These are phyloP conservation scores for Annulohypoxylon moriforme DNA, from an alignment of 495 filamentous ascomycete genomes.

Conservation along the genomic window DNA sequence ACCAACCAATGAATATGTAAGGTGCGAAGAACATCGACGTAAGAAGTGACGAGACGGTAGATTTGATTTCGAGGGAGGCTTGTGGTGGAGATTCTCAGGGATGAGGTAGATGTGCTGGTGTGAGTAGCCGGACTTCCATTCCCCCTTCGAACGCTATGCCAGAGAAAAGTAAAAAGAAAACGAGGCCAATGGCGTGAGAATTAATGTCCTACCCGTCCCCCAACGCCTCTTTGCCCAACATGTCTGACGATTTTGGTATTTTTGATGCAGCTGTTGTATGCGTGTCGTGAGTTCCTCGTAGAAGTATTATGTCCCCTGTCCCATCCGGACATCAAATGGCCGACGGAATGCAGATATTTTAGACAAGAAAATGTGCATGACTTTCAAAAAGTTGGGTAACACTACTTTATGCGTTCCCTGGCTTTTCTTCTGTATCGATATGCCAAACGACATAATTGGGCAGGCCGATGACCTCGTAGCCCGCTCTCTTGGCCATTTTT, in stretches of 20 bases:
- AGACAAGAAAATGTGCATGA: constrained; percentile 34
- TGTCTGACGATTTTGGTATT: constrained; percentile 42
- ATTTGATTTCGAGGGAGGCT: neutral
- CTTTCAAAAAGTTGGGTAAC: constrained; percentile 10
- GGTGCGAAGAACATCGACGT: constrained; percentile 20
- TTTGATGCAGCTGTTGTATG: constrained; percentile 46
- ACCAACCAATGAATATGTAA: constrained; percentile 24
- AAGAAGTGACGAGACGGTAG: neutral
- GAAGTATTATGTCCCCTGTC: constrained; percentile 51
- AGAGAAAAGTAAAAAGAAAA: constrained; percentile 36
- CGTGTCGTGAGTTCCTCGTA: constrained; percentile 53
- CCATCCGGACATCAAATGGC: constrained; percentile 45
- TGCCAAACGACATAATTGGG: constrained; percentile 99
- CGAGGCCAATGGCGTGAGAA: constrained; percentile 25
- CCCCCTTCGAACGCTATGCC: constrained; percentile 38
- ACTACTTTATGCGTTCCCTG: constrained; percentile 71
- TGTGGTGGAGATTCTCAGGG: constrained; percentile 13
- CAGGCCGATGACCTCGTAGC: constrained; percentile 89
- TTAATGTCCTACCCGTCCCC: constrained; percentile 41
- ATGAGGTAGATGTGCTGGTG: constrained; percentile 19
- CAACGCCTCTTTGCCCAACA: constrained; percentile 45
- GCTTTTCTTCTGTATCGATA: constrained; percentile 98
- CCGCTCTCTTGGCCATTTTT: constrained; percentile 97
- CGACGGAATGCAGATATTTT: constrained; percentile 34
- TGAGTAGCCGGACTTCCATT: constrained; percentile 28